These are phyloP conservation scores for Cucumis cinereus DNA, from an alignment of 306 rosid species.

Conservation along the genomic window DNA sequence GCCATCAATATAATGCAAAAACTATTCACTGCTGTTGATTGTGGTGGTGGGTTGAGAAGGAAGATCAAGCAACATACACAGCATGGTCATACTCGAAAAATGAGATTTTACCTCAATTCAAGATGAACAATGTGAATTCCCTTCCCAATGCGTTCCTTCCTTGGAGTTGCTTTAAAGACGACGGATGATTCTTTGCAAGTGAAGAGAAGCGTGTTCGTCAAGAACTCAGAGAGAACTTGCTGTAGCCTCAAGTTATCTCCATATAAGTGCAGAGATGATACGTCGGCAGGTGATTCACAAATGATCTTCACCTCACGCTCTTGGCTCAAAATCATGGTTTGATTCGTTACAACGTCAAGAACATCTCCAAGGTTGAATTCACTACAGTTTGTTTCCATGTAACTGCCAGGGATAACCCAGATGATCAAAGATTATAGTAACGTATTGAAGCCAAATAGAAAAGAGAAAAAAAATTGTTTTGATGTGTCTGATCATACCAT, in stretches of 20 bases:
- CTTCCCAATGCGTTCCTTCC: conserved; percentile 22
- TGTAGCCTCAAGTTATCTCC: conserved; percentile 39
- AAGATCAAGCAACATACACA: not conserved
- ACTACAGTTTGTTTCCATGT: conserved; percentile 20
- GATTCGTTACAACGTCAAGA: conserved; percentile 18
- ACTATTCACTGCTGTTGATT: not conserved
- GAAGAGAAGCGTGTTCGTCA: conserved; percentile 18
- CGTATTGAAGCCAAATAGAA: not conserved
- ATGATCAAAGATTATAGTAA: conserved; percentile 1
- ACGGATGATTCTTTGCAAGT: conserved; percentile 16
- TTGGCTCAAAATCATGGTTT: conserved; percentile 24
- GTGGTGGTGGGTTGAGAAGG: not conserved
- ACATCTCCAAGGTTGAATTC: conserved; percentile 29
- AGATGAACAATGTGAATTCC: conserved; percentile 28
- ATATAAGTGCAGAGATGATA: conserved; percentile 20
- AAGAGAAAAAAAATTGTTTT: not conserved
- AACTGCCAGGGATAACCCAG: conserved; percentile 13
- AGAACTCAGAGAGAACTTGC: conserved; percentile 24
- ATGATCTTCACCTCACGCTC: conserved; percentile 20
- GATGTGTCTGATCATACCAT: conserved; percentile 10
- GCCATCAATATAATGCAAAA: not conserved
- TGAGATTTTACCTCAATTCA: conserved; percentile 20
- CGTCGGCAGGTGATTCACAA: conserved; percentile 22
- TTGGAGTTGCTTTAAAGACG: conserved; percentile 13
- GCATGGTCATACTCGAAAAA: not conserved